Percentiles rank a stretch among this genome's conserved stretches.
Evolutionary conservation across 2,329 filamentous ascomycete genomes (phyloP).

Genomic region (Penicillium glabrum): DNA sequence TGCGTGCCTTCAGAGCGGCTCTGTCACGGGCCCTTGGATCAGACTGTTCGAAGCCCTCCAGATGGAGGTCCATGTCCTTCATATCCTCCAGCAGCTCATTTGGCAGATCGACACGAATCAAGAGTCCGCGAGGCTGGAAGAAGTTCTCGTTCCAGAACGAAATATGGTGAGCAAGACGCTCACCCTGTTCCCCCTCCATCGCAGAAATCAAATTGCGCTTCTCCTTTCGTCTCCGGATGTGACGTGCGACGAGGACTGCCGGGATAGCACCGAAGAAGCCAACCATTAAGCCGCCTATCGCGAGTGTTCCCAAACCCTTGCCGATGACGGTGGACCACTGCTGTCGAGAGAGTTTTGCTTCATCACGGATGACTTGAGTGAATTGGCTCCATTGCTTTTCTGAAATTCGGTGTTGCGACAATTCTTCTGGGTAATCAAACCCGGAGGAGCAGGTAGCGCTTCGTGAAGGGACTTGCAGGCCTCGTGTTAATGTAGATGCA

Average conservation of each 20-base stretch:
- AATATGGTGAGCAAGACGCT: constrained; percentile 22
- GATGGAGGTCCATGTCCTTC: constrained; percentile 22
- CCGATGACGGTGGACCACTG: constrained; percentile 33
- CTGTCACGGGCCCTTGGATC: constrained; percentile 8
- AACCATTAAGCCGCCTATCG: constrained; percentile 31
- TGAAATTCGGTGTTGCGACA: constrained; percentile 21
- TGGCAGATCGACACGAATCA: constrained; percentile 34
- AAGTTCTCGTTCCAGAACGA: constrained; percentile 30
- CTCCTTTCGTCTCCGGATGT: constrained; percentile 22
- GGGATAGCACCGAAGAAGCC: constrained; percentile 31
- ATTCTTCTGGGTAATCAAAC: constrained; percentile 30
- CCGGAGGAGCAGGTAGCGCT: constrained; percentile 27
- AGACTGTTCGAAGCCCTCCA: background rate
- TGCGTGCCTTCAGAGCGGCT: constrained; percentile 24
- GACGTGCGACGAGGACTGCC: constrained; percentile 23
- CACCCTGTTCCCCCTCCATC: constrained; percentile 10
- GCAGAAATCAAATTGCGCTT: constrained; percentile 26
- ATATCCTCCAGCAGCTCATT: constrained; percentile 27
- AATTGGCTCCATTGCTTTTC: constrained; percentile 27
- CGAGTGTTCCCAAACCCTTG: constrained; percentile 29
- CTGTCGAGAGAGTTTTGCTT: constrained; percentile 26
- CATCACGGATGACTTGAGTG: constrained; percentile 26
- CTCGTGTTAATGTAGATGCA: constrained; percentile 22
- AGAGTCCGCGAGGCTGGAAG: constrained; percentile 27
- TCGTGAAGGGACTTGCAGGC: constrained; percentile 31